These are phyloP conservation scores for Poa pratensis DNA, from an alignment of 176 grass and related monocot species.

Conservation along the genomic window DNA sequence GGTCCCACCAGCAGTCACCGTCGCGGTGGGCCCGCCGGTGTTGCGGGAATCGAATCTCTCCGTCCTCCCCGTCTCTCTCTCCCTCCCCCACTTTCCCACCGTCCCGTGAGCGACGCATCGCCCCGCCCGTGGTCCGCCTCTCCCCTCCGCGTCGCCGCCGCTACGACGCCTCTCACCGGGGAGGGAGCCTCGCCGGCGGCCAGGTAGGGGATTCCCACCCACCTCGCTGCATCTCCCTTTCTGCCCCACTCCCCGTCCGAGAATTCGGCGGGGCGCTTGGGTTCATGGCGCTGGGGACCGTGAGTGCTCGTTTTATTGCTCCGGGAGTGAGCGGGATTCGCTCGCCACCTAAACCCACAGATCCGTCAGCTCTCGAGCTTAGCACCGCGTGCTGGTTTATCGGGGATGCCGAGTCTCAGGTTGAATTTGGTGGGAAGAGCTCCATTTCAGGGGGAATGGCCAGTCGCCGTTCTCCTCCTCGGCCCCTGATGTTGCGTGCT, in stretches of 20 bases:
- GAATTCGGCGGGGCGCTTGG: slow-evolving; percentile 14
- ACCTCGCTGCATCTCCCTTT: background rate
- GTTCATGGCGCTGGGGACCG: background rate
- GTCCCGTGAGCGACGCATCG: slow-evolving; percentile 46
- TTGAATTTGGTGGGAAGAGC: slow-evolving; percentile 19
- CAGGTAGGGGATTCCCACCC: slow-evolving; percentile 34
- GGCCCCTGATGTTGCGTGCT: background rate
- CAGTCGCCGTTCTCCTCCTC: background rate
- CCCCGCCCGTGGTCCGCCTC: background rate
- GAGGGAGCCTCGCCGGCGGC: slow-evolving; percentile 17
- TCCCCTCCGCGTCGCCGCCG: slow-evolving; percentile 11
- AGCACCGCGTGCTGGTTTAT: background rate
- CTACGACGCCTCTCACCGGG: background rate
- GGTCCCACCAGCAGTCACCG: slow-evolving; percentile 24
- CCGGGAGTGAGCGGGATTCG: background rate
- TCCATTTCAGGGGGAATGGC: background rate
- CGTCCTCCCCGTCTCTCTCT: too few species aligned
- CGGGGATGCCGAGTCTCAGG: background rate
- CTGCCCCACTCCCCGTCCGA: background rate
- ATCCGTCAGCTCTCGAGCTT: slow-evolving; percentile 28
- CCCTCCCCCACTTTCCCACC: too few species aligned
- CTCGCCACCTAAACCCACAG: background rate
- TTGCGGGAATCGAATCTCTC: slow-evolving; percentile 53
- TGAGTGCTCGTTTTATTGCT: background rate
- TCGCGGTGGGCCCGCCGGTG: slow-evolving; percentile 25